phyloP scores from a whole-genome alignment of 768 basidiomycete genomes.

The Phaffia tasmanica region DNA sequence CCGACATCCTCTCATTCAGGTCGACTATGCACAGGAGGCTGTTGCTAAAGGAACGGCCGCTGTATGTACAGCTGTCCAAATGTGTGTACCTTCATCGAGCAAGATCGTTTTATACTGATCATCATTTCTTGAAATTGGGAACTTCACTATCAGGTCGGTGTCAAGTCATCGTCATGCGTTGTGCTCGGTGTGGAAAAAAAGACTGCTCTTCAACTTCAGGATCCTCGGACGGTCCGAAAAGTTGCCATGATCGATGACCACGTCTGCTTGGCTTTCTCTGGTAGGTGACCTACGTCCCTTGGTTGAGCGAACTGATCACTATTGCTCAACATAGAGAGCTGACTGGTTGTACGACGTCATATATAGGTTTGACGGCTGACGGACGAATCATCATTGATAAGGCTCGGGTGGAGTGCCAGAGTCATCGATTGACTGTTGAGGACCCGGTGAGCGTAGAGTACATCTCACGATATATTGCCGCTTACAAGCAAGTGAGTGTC shows the following conservation, averaged over 20 bases:
- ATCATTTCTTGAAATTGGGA: neutral
- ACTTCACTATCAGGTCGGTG: slow-evolving; percentile 61
- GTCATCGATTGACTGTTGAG: slow-evolving; percentile 90
- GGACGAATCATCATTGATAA: slow-evolving; percentile 96
- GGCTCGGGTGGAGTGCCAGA: slow-evolving; percentile 94
- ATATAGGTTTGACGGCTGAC: slow-evolving; percentile 83
- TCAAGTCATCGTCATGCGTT: slow-evolving; percentile 85
- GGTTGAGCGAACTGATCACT: neutral
- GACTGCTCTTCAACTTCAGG: slow-evolving; percentile 90
- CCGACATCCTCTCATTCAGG: slow-evolving; percentile 46
- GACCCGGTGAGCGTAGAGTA: slow-evolving; percentile 98
- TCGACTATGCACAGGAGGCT: slow-evolving; percentile 97
- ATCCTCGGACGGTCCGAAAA: slow-evolving; percentile 92
- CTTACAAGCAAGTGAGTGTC: slow-evolving; percentile 84
- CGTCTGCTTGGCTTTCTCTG: slow-evolving; percentile 91
- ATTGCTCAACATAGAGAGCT: slow-evolving; percentile 1
- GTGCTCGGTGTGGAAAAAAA: slow-evolving; percentile 99
- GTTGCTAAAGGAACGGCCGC: slow-evolving; percentile 95
- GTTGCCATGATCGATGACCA: slow-evolving; percentile 99
- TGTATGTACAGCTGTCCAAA: slow-evolving; percentile 43
- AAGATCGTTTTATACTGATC: slow-evolving; percentile 1
- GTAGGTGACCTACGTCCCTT: slow-evolving; percentile 43
- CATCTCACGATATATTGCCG: slow-evolving; percentile 93
- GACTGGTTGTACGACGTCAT: slow-evolving; percentile 24
- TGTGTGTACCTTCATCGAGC: neutral